Conservation (phyloP, 2,329 filamentous ascomycete species). For the Penicillium frequentans region DNA sequence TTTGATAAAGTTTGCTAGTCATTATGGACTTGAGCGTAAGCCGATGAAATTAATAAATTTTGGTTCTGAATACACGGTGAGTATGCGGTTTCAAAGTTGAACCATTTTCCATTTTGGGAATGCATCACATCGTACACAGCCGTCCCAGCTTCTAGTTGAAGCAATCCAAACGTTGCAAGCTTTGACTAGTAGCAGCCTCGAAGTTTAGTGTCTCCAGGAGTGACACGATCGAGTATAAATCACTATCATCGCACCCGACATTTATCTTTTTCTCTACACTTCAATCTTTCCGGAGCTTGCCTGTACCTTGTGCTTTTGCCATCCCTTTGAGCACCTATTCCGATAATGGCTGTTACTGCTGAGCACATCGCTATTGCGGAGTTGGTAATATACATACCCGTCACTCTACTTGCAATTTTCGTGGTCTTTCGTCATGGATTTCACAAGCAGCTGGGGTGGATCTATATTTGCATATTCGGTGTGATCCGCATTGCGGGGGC, state of each 20-base stretch:
- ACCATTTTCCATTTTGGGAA: background rate
- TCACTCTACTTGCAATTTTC: background rate
- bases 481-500: slow-evolving; percentile 5
- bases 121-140: background rate
- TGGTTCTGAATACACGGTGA: too few species aligned
- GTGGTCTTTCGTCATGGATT: slow-evolving; percentile 7
- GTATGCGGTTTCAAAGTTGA: too few species aligned
- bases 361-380: slow-evolving; percentile 7
- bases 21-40: background rate
- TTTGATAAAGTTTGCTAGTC: background rate
- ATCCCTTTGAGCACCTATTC: background rate
- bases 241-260: background rate
- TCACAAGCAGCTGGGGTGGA: slow-evolving; percentile 9
- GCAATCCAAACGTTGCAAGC: background rate
- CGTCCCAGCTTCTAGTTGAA: background rate
- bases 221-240: background rate
- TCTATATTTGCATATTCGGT: slow-evolving; percentile 2
- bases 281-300: background rate
- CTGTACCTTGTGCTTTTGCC: too few species aligned
- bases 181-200: background rate
- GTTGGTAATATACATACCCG: slow-evolving; percentile 6
- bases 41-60: too few species aligned
- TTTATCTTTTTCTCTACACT: background rate
- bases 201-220: too few species aligned
- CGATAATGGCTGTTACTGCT: background rate